phyloP scores from a whole-genome alignment of 805 yeast genomes.

The Vanderwaltozyma verrucispora region DNA sequence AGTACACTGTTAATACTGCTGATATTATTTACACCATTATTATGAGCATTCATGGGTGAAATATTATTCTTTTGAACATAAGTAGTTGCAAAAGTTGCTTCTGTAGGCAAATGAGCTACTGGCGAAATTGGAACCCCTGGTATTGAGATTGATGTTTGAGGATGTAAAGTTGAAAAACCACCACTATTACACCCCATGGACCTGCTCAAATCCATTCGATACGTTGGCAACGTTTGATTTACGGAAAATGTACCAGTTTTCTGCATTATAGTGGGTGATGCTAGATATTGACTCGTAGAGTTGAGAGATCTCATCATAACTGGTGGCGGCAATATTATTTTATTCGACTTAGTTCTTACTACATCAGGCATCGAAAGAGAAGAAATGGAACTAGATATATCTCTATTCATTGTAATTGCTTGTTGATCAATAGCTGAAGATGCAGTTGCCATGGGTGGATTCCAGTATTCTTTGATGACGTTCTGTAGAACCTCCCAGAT shows the following conservation, averaged over 20 bases:
- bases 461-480: slow-evolving; percentile 1
- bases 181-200: not conserved
- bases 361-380: not conserved
- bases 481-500: slow-evolving; percentile 1
- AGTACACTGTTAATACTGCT: too few relatives aligned
- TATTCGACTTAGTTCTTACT: not conserved
- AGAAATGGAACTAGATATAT: not conserved
- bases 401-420: not conserved
- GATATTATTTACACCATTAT: too few relatives aligned
- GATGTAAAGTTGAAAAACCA: not conserved
- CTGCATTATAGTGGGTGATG: not conserved
- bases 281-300: not conserved
- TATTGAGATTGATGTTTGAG: not conserved
- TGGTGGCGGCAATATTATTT: slow-evolving; percentile 2
- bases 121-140: too few relatives aligned
- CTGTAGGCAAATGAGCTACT: too few relatives aligned
- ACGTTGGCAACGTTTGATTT: too few relatives aligned
- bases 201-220: not conserved
- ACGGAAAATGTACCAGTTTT: not conserved
- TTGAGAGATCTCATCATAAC: not conserved
- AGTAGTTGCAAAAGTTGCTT: too few relatives aligned
- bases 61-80: too few relatives aligned
- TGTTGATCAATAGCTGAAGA: too few relatives aligned
- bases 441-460: too few relatives aligned
- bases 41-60: too few relatives aligned